Evolutionary conservation across 75 land plant species (phyloP).

Genomic region (Picea sitchensis): DNA sequence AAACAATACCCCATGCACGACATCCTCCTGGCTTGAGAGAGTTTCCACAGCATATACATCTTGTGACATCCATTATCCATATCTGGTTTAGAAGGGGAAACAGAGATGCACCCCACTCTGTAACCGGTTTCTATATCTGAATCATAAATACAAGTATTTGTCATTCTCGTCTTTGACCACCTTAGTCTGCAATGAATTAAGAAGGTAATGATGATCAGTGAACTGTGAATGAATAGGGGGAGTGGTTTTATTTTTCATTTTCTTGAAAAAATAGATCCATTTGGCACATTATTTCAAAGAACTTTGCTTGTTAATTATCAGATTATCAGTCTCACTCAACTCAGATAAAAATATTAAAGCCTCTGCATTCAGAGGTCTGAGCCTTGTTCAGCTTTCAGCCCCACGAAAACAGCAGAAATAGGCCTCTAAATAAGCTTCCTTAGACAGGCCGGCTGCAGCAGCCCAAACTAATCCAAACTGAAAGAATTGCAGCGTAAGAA

Average conservation of each 20-base stretch:
- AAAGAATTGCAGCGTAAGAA: too few species aligned
- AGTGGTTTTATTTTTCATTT: neutral
- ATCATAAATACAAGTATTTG: constrained; percentile 58
- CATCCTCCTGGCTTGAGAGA: constrained; percentile 64
- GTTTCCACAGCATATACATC: constrained; percentile 85
- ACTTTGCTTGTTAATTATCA: neutral
- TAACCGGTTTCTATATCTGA: constrained; percentile 82
- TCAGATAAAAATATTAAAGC: too few species aligned
- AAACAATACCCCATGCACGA: too few species aligned
- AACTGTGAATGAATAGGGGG: neutral
- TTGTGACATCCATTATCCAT: constrained; percentile 70
- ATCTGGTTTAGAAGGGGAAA: constrained; percentile 64
- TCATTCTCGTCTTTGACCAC: constrained; percentile 12
- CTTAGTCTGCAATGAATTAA: constrained; percentile 21
- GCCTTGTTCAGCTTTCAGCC: too few species aligned
- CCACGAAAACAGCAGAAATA: too few species aligned
- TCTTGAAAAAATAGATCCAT: neutral
- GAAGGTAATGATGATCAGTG: neutral
- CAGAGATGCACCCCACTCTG: constrained; percentile 71
- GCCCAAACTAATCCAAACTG: too few species aligned
- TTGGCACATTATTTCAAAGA: neutral
- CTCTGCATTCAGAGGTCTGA: too few species aligned
- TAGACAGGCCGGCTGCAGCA: too few species aligned
- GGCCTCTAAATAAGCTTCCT: too few species aligned
- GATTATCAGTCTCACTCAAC: neutral